Base-by-base conservation (phyloP, 495 filamentous ascomycete genomes). In the Lasiosphaeria ovina region DNA sequence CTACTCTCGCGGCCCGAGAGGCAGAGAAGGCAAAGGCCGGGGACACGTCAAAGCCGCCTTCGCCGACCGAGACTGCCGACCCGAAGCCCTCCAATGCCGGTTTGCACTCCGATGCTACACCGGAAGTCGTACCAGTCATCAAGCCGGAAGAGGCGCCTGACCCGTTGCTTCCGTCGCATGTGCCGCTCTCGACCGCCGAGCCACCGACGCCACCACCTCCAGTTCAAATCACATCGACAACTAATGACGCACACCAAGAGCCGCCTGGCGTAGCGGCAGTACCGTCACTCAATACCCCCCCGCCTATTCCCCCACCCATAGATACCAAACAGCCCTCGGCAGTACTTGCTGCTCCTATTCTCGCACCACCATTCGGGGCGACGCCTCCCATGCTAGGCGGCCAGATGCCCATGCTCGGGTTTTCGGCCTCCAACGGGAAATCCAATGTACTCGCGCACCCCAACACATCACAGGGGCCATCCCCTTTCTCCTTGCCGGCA, bases 371-470 rank as follows among this genome's bases (percentile, higher is more conserved):
- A 7, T 45, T 56, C 3, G 70, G 65, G 6, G 51, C 66, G 3
- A 52, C 51, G 3, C 33, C 62, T 10, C 60, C 65, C 4, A 61
- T 69, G 51, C 66, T 66, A 6, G 63, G 68, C 16, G 60, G 60
- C 2, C 61, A 62, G 38, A 65, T 67, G 58, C 59, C 64, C 9
- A 66, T 67, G 54, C 48, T 66, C 32, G 68, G 66, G 12, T 64
- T 68, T 17, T 48, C 63, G 0, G 45, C 49, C 31, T n/a, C 58
- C 10, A 58, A 55, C 3, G 53, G 57, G 33, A 72, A 64, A 36
- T 75, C 75, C 33, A 73, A 74, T 47, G 67, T 77, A 14, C 76
- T 81, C 32, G 78, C 78, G 17, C 67, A 67, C 7, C 78, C 78
- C 11, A 79, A 79, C 54, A 74, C 77, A 12, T 63, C 71, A 33